Evolutionary conservation across 129 eudicot genomes (phyloP), one percentile per base, ranked within the genome.

Genomic region (Helianthus tuberosus): DNA sequence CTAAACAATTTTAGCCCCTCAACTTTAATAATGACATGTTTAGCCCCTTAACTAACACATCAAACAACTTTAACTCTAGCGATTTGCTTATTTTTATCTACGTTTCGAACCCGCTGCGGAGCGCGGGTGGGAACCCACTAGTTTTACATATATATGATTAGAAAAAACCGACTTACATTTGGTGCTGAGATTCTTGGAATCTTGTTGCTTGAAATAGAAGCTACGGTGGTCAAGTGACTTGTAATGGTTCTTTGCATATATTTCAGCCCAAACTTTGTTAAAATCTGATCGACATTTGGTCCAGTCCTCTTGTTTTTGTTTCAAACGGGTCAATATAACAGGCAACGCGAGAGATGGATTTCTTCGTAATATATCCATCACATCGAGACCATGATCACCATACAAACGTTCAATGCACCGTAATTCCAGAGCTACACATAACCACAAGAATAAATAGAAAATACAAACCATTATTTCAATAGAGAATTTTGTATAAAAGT

Each of bases 361-460:
- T 85, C 89, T 91, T 50, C 97, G 93, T 78, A 94, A 72, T 51
- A 90, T 86, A 72, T 94, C 99, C 96, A 91, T 78, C 74, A 80
- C 97, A 86, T 94, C 99, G 49, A 94, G 93, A 9, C 97, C 99
- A 87, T 94, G 99, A 72, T 94, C 99, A 82, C 99, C 99, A 64
- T 94, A 94, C 11, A 94, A 76, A 68, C 99, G 97, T 80, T 94
- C 99, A 79, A 94, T 91, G 86, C 99, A 94, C 83, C 99, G 87
- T 62, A 94, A 77, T 79, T 88, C 89, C 39, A 94, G 91, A 78
- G 93, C 99, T 94, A 63, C 70, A 78, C 3, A 36, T 41, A 41
- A 53, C 38, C 71, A 74, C 46, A 16, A 27, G 64, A 59, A 16
- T 12, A 12, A 5, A 69, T 69, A 60, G 12, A n/a, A 64, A 20